Base-by-base conservation (phyloP, 345 rosid species). In the Excoecaria agallocha region DNA sequence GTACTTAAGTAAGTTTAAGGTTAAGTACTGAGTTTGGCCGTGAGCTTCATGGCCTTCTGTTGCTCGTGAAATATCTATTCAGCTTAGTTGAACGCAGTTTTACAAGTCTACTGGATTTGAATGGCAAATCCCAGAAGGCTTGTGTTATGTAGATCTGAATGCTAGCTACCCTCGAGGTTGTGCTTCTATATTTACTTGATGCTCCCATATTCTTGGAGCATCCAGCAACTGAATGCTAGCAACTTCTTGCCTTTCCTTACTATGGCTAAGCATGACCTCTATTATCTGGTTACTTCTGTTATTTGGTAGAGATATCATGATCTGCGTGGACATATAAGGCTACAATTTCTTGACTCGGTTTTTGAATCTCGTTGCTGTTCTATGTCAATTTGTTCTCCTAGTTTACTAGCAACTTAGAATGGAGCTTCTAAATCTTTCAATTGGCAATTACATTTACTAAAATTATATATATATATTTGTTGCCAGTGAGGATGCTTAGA, bases 401-500 rank as follows among this genome's bases (percentile, higher is more conserved):
- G 43, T 37, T 30, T 24, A 60, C 65, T 64, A 24, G 41, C 9
- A 19, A 66, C 20, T n/a, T 64, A 16, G 20, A 19, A 22, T 11
- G 17, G 12, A 0, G 8, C 16, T 43, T 65, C 30, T 30, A n/a
- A 46, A 24, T 46, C 11, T 3, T 66, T 66, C 51, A 22, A 15
- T 11, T 46, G 12, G 13, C 49, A 8, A 50, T 73, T 38, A 61
- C 5, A 49, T 37, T 68, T 60, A 22, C 24, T 50, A 30, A 30
- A 5, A 8, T 22, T 50, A 41, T 41, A 41, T 12, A 16, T n/a
- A 43, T 66, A 52, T 19, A 30, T 61, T 19, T 43, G 3, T 75
- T 68, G 73, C 57, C 83, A 95, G 99, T 95, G 51, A 77, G 98
- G 75, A 93, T 95, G 99, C 96, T 95, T 13, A 86, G 94, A 78